Percentiles rank a stretch among this genome's conserved stretches.
Conservation (phyloP, 257 asterid species). For the Oldenlandia corymbosa region DNA sequence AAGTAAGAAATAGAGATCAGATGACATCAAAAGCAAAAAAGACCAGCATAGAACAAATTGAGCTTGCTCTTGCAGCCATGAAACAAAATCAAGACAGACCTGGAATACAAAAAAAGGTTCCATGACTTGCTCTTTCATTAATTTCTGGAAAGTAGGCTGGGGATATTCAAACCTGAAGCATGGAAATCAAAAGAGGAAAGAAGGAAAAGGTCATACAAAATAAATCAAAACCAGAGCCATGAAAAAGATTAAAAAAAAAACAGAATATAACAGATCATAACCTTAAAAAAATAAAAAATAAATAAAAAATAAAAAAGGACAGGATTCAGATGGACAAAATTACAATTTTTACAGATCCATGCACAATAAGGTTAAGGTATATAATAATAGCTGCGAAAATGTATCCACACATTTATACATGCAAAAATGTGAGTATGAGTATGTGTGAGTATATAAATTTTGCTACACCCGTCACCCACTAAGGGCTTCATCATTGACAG, state of each 20-base stretch:
- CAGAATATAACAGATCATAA: too few species aligned
- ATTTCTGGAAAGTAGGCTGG: constrained; percentile 89
- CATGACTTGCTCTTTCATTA: constrained; percentile 92
- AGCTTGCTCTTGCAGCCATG: neutral
- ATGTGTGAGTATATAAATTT: too few species aligned
- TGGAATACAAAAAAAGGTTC: constrained; percentile 98
- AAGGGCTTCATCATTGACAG: too few species aligned
- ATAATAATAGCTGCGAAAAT: too few species aligned
- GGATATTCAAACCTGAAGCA: constrained; percentile 92
- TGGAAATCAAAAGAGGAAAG: constrained; percentile 10
- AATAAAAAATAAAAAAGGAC: neutral
- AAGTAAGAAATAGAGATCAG: constrained; percentile 11
- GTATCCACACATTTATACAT: too few species aligned
- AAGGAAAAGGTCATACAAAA: neutral
- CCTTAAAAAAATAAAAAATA: too few species aligned
- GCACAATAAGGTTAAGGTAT: neutral
- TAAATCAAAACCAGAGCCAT: neutral
- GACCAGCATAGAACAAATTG: neutral
- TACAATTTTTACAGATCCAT: too few species aligned
- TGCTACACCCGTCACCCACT: too few species aligned
- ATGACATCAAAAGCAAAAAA: neutral
- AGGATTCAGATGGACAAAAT: neutral
- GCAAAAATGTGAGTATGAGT: too few species aligned
- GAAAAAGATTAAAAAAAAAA: neutral
- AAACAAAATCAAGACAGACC: constrained; percentile 40